Evolutionary conservation across 2,329 filamentous ascomycete genomes (phyloP), one percentile per base, ranked within the genome.

Genomic region (Talaromyces pinophilus): DNA sequence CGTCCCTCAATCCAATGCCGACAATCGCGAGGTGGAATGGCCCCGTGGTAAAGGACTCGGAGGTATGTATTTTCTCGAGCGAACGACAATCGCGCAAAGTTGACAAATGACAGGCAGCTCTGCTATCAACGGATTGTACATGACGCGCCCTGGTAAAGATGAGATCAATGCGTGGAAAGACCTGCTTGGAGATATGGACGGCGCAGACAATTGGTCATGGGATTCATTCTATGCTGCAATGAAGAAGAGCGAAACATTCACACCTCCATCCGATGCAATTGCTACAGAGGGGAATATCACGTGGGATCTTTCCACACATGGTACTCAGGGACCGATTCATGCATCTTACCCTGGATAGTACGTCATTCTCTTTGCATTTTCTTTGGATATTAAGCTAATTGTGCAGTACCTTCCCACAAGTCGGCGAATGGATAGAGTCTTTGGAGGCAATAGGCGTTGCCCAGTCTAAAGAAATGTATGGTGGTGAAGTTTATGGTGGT

Each of bases 161-260:
- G 76, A 77, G 52, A 69, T 77, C 64, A 73, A 77, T 69, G 74
- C 75, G 3, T 77, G 76, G 76, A 67, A 71, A 67, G 68, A 70
- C 11, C 67, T 77, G 70, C 69, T 77, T 6, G 73, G 71, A 28
- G 72, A 74, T 40, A 77, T 77, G 76, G 72, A 76, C 5, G 76
- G 75, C 5, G 74, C 75, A 1, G 74, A 77, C 2, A 74, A 77
- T 60, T 77, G 76, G 76, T 70, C 70, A 1, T 77, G 76, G 76
- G 71, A 75, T 15, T 74, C 75, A 1, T 74, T 77, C 67, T 76
- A 71, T 48, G 71, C 72, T n/a, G 75, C 76, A 3, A 73, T 77
- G 72, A 76, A 74, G 62, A 71, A 76, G 44, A 72, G 71, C 44
- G 73, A 75, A 61, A 74, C 69, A 0, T 75, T 74, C 42, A 67